Conservation (phyloP, 805 yeast genomes). For the Cyberlindnera americana region DNA sequence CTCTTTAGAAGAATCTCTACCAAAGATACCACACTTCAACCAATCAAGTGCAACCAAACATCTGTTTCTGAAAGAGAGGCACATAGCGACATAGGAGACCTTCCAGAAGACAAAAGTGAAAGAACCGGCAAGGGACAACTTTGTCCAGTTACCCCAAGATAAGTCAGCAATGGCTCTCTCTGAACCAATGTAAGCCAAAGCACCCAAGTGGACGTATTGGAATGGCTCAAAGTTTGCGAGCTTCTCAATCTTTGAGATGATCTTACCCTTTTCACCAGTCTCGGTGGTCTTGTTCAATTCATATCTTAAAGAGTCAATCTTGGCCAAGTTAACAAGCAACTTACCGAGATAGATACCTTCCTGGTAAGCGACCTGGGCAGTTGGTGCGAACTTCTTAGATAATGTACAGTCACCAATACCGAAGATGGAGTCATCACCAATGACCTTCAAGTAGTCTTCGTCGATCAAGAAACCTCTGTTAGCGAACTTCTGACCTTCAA, state of each 20-base stretch:
- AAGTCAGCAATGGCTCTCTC: slow-evolving; percentile 94
- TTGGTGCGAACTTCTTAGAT: slow-evolving; percentile 83
- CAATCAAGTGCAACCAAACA: slow-evolving; percentile 83
- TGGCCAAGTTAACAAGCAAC: slow-evolving; percentile 61
- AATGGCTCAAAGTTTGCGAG: slow-evolving; percentile 54
- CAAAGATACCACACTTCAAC: slow-evolving; percentile 82
- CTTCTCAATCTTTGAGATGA: slow-evolving; percentile 37
- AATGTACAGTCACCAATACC: slow-evolving; percentile 95
- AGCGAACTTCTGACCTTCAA: slow-evolving; percentile 77
- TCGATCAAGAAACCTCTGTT: slow-evolving; percentile 88
- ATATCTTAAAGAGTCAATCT: slow-evolving; percentile 56
- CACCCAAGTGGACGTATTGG: slow-evolving; percentile 84
- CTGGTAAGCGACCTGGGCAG: slow-evolving; percentile 97
- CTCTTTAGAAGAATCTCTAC: slow-evolving; percentile 66
- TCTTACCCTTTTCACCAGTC: slow-evolving; percentile 34
- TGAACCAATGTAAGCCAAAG: slow-evolving; percentile 89
- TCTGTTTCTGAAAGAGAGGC: slow-evolving; percentile 85
- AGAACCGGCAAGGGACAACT: slow-evolving; percentile 78
- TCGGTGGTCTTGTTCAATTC: slow-evolving; percentile 34
- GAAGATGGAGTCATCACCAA: slow-evolving; percentile 73
- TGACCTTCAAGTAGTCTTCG: slow-evolving; percentile 67
- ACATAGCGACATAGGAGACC: slow-evolving; percentile 89
- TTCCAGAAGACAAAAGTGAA: slow-evolving; percentile 93
- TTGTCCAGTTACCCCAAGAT: slow-evolving; percentile 73
- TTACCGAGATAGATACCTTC: slow-evolving; percentile 81